Evolutionary conservation across 2,329 filamentous ascomycete genomes (phyloP).

Genomic region (Lasiodiplodia sp.): DNA sequence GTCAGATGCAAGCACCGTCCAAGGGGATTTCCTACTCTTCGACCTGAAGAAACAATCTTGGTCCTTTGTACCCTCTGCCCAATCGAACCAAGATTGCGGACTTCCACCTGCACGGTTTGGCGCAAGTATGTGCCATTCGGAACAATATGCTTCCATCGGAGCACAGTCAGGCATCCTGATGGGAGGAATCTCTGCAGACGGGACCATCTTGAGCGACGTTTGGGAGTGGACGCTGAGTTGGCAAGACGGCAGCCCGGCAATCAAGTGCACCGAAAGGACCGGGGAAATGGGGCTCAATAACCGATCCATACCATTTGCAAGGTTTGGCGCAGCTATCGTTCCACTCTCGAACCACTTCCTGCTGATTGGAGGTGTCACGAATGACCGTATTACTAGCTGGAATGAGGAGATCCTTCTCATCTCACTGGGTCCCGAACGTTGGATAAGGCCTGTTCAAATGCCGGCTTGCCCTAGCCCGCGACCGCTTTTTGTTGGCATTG

Average conservation of each 20-base stretch:
- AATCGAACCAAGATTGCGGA: conserved; percentile 32
- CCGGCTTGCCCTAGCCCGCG: conserved; percentile 48
- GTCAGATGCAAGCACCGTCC: conserved; percentile 35
- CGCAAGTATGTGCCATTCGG: conserved; percentile 59
- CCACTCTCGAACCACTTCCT: conserved; percentile 49
- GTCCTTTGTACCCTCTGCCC: conserved; percentile 35
- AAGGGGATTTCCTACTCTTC: conserved; percentile 51
- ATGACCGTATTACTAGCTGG: conserved; percentile 52
- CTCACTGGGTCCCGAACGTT: neutral
- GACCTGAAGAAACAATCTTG: conserved; percentile 59
- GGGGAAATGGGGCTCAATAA: neutral
- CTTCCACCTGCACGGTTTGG: conserved; percentile 63
- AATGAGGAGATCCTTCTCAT: conserved; percentile 63
- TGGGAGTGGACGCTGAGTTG: conserved; percentile 66
- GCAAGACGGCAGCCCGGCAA: conserved; percentile 39
- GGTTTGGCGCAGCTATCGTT: conserved; percentile 62
- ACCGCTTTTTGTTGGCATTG: conserved; percentile 77
- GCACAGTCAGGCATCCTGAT: conserved; percentile 66
- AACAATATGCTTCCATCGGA: conserved; percentile 37
- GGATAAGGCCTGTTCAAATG: neutral
- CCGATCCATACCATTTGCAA: conserved; percentile 38
- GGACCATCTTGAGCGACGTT: conserved; percentile 67
- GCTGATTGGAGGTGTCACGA: conserved; percentile 61
- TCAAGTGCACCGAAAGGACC: neutral
- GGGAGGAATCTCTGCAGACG: conserved; percentile 74